phyloP scores from a whole-genome alignment of 2,329 filamentous ascomycete genomes.

The Byssochlamys sp. region DNA sequence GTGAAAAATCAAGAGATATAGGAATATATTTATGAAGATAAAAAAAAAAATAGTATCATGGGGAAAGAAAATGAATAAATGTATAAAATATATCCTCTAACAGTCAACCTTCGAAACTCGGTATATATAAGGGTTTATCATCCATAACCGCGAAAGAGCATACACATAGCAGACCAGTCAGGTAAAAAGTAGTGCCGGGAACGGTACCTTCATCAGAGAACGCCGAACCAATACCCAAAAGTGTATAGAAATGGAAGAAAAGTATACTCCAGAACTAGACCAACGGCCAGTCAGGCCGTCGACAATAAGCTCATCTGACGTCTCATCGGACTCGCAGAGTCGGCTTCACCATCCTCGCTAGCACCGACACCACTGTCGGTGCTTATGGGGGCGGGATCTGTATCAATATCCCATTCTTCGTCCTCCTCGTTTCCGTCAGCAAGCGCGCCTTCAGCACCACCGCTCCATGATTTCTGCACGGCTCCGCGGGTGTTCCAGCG shows the following conservation, averaged over 20 bases:
- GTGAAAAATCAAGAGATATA: not conserved
- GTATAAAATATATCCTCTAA: not conserved
- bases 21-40: not conserved
- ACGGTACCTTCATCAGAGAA: not conserved
- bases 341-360: conserved; percentile 57
- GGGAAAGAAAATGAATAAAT: not conserved
- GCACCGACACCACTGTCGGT: conserved; percentile 41
- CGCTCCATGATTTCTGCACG: conserved; percentile 74
- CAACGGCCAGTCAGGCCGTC: conserved; percentile 42
- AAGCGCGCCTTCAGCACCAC: conserved; percentile 36
- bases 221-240: not conserved
- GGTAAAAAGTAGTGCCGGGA: not conserved
- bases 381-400: conserved; percentile 47
- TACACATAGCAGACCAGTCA: not conserved
- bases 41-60: not conserved
- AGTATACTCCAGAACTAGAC: not conserved
- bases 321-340: conserved; percentile 55
- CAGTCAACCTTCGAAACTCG: not conserved
- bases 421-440: conserved; percentile 45
- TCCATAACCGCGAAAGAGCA: not conserved
- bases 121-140: not conserved
- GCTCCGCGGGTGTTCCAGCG: conserved; percentile 92
- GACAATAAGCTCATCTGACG: conserved; percentile 62
- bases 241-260: not conserved
- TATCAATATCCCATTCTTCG: conserved; percentile 86